Percentiles rank a stretch among this genome's conserved stretches.
Evolutionary conservation across 2,329 filamentous ascomycete genomes (phyloP).

Genomic region (Penicillium oxalicum): DNA sequence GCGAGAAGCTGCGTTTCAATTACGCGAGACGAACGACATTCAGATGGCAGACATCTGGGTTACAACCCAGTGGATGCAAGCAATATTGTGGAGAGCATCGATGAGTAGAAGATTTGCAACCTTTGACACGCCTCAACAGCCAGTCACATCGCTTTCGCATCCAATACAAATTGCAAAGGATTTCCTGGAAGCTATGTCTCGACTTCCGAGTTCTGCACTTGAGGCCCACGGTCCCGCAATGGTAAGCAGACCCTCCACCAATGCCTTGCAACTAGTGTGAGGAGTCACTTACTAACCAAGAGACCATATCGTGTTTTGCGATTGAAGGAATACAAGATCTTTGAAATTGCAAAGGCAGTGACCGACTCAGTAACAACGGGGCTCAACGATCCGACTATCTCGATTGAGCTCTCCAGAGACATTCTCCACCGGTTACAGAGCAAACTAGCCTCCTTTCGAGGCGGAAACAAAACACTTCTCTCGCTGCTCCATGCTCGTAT

Average conservation of each 20-base stretch:
- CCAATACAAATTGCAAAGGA: slow-evolving; percentile 1
- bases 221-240: background rate
- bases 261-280: background rate
- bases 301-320: background rate
- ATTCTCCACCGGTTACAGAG: background rate
- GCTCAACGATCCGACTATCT: background rate
- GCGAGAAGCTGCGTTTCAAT: background rate
- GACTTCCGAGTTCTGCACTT: background rate
- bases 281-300: too few relatives aligned
- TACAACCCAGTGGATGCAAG: slow-evolving; percentile 2
- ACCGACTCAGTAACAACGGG: background rate
- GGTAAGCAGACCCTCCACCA: background rate
- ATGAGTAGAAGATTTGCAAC: background rate
- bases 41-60: slow-evolving; percentile 1
- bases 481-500: slow-evolving; percentile 1
- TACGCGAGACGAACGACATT: background rate
- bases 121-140: background rate
- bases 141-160: background rate
- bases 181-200: background rate
- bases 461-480: background rate
- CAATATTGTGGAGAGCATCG: slow-evolving; percentile 1
- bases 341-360: background rate
- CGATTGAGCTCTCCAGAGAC: background rate
- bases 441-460: background rate
- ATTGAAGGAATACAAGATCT: background rate